A percentile compares a stretch with the other conserved stretches of the same genome.
These are phyloP conservation scores for Papiliotrema fonsecae DNA, from an alignment of 1,284 basidiomycete genomes.

Conservation along the genomic window DNA sequence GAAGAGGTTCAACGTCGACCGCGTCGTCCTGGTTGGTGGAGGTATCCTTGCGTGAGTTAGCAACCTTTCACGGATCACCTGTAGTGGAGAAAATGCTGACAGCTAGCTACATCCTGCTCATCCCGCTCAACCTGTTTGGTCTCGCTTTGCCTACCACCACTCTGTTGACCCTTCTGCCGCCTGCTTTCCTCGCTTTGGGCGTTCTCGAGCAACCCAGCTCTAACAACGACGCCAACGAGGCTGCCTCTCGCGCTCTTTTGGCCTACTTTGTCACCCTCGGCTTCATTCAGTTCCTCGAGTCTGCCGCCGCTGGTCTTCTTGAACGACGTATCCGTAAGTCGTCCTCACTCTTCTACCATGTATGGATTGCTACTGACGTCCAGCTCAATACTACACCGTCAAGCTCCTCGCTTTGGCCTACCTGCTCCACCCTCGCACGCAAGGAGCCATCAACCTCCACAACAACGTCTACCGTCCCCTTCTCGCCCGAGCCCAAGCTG, in stretches of 20 bases:
- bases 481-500: background rate
- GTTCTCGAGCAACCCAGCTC: slow-evolving; percentile 20
- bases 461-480: background rate
- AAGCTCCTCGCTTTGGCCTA: slow-evolving; percentile 39
- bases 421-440: slow-evolving; percentile 36
- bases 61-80: too few species aligned
- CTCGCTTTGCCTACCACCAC: slow-evolving; percentile 34
- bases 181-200: slow-evolving; percentile 26
- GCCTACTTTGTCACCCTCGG: slow-evolving; percentile 41
- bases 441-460: slow-evolving; percentile 15
- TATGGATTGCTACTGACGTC: slow-evolving; percentile 3
- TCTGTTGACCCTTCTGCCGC: slow-evolving; percentile 29
- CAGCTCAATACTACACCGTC: slow-evolving; percentile 41
- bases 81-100: too few species aligned
- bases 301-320: slow-evolving; percentile 27
- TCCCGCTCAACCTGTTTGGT: slow-evolving; percentile 39
- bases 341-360: background rate
- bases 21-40: slow-evolving; percentile 31
- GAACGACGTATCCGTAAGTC: slow-evolving; percentile 31
- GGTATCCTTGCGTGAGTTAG: slow-evolving; percentile 29
- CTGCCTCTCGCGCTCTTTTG: slow-evolving; percentile 28
- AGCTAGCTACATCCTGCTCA: slow-evolving; percentile 35
- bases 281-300: slow-evolving; percentile 39
- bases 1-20: slow-evolving; percentile 31
- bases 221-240: slow-evolving; percentile 12